Evolutionary conservation across 169 alveolate genomes (phyloP).

Genomic region (Plasmodium yoelii): DNA sequence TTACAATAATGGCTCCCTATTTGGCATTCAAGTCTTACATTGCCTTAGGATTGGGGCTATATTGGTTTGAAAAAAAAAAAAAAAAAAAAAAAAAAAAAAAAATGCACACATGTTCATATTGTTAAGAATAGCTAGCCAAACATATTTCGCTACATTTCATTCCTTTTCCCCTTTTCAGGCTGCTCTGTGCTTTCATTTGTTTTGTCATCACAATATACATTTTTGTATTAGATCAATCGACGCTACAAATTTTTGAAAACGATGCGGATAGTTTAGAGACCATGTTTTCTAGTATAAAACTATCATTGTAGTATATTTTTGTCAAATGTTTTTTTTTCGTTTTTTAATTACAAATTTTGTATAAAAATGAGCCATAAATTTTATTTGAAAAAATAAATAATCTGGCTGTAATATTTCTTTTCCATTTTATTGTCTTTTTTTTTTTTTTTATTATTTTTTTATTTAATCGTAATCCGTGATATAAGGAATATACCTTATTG

Average conservation of each 20-base stretch:
- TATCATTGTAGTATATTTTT: not conserved
- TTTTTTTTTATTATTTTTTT: no score
- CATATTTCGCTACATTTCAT: no score
- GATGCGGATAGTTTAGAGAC: constrained; percentile 60
- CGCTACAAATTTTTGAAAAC: constrained; percentile 50
- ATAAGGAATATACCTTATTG: no score
- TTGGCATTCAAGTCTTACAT: constrained; percentile 57
- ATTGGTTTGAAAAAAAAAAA: constrained; percentile 10
- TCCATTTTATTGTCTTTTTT: no score
- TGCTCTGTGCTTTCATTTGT: constrained; percentile 52
- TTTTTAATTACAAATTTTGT: no score
- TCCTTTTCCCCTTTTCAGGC: constrained; percentile 2
- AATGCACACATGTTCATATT: not conserved
- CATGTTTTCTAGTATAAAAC: constrained; percentile 40
- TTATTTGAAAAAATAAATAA: no score
- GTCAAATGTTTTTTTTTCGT: no score
- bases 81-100: not conserved
- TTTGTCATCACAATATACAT: constrained; percentile 52
- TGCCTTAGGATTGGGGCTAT: constrained; percentile 41
- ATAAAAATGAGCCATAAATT: no score
- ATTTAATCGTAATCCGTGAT: no score
- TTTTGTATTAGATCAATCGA: constrained; percentile 42
- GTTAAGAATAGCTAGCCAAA: not conserved
- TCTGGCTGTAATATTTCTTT: no score
- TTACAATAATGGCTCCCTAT: constrained; percentile 63